phyloP scores from a whole-genome alignment of 139 green algal genomes.

The Bryopsis sp. region DNA sequence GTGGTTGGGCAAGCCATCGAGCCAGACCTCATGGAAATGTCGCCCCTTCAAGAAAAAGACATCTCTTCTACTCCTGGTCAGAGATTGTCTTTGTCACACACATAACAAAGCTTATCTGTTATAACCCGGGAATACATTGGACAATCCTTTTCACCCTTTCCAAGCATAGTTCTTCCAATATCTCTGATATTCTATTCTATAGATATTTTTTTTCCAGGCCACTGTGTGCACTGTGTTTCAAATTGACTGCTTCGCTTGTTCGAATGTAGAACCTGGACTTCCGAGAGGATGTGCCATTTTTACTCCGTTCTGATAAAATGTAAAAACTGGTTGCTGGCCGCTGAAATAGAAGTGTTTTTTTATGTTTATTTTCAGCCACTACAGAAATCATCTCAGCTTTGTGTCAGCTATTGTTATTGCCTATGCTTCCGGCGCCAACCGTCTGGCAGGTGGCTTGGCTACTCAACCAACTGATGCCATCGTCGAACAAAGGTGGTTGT shows the following conservation, averaged over 20 bases:
- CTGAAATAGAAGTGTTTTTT: no score
- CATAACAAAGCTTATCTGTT: not conserved
- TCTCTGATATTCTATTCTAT: not conserved
- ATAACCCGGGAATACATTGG: not conserved
- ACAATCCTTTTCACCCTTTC: not conserved
- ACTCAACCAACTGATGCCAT: slow-evolving; percentile 40
- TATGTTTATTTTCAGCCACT: not conserved
- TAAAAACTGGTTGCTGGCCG: no score
- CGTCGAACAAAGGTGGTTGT: not conserved
- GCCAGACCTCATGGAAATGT: not conserved
- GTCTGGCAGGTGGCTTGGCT: slow-evolving; percentile 43
- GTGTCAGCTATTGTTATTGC: slow-evolving; percentile 32
- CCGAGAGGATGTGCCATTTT: not conserved
- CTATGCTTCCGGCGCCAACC: slow-evolving; percentile 36
- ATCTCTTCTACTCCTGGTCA: not conserved
- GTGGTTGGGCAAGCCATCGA: not conserved
- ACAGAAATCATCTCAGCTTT: slow-evolving; percentile 33
- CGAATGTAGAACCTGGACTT: not conserved
- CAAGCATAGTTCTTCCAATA: not conserved
- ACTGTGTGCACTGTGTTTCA: not conserved
- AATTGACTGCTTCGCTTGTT: not conserved
- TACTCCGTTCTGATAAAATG: not conserved
- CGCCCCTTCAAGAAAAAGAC: not conserved
- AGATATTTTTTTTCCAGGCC: not conserved
- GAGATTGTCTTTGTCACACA: not conserved